Percentiles rank a stretch among this genome's conserved stretches.
Conservation (phyloP, 805 yeast species). For the Candida schatavii region DNA sequence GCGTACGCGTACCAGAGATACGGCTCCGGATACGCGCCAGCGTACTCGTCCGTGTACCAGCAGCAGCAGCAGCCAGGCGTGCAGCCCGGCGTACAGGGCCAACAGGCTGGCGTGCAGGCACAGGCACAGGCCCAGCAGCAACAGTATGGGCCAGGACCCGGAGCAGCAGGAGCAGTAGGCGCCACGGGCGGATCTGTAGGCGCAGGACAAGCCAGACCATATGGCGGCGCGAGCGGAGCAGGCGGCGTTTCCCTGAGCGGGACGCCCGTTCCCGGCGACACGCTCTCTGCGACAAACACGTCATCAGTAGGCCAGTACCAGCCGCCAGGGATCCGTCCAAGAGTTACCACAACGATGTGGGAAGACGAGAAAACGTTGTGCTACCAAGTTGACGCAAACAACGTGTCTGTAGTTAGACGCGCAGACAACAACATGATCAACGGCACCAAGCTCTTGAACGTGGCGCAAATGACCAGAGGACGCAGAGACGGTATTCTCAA, state of each 20-base stretch:
- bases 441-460: conserved; percentile 80
- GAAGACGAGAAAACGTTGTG: conserved; percentile 84
- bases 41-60: conserved; percentile 3
- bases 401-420: conserved; percentile 76
- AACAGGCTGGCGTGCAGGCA: not conserved
- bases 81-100: conserved; percentile 12
- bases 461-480: conserved; percentile 85
- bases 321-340: conserved; percentile 51
- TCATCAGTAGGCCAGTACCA: conserved; percentile 44
- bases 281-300: conserved; percentile 13
- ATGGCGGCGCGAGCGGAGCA: conserved; percentile 2
- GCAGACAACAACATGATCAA: conserved; percentile 85
- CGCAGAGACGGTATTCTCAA: conserved; percentile 81
- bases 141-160: conserved; percentile 3
- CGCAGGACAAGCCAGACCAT: conserved; percentile 4
- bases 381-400: conserved; percentile 81
- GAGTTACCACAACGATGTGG: conserved; percentile 87
- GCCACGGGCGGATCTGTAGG: conserved; percentile 12
- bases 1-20: conserved; percentile 12
- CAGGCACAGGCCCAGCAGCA: conserved; percentile 3
- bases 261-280: conserved; percentile 7
- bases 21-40: not conserved
- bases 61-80: conserved; percentile 9
- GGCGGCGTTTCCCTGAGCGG: conserved; percentile 9
- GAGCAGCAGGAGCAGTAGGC: conserved; percentile 3